Percentiles rank a stretch among this genome's conserved stretches.
These are phyloP conservation scores for Globisporangium nagaii DNA, from an alignment of 352 stramenopile species.

Conservation along the genomic window DNA sequence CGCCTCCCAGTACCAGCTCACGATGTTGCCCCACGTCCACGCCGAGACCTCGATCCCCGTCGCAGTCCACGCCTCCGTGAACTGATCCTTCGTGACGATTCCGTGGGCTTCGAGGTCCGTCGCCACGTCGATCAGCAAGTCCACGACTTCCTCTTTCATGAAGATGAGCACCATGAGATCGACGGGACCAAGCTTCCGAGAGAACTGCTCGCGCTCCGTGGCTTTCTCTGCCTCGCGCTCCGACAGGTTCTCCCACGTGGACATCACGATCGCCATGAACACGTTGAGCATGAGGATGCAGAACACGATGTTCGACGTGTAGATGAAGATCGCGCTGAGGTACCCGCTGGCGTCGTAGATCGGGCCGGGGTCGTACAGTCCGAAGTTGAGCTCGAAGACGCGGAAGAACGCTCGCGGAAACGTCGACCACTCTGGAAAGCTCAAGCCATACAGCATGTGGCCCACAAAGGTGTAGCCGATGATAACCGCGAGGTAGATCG, in stretches of 20 bases:
- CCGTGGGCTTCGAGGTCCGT: slow-evolving; percentile 36
- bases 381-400: slow-evolving; percentile 73
- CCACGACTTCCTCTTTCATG: slow-evolving; percentile 57
- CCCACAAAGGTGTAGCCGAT: slow-evolving; percentile 67
- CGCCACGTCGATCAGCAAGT: slow-evolving; percentile 48
- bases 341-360: slow-evolving; percentile 64
- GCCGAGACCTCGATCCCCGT: slow-evolving; percentile 29
- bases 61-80: slow-evolving; percentile 39
- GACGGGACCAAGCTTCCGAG: slow-evolving; percentile 24
- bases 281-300: slow-evolving; percentile 78
- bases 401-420: slow-evolving; percentile 55
- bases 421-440: slow-evolving; percentile 56
- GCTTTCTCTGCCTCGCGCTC: slow-evolving; percentile 49
- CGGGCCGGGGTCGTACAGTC: slow-evolving; percentile 55
- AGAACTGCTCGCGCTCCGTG: slow-evolving; percentile 39
- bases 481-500: slow-evolving; percentile 59
- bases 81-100: slow-evolving; percentile 25
- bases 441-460: slow-evolving; percentile 66
- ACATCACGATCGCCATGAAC: slow-evolving; percentile 79
- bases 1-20: slow-evolving; percentile 63
- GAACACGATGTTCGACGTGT: slow-evolving; percentile 61
- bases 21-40: slow-evolving; percentile 32
- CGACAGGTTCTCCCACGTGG: slow-evolving; percentile 51
- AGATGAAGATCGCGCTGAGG: slow-evolving; percentile 66
- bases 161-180: slow-evolving; percentile 48